Conservation (phyloP, 495 filamentous ascomycete genomes). For the Saxispiralis lemnorum region DNA sequence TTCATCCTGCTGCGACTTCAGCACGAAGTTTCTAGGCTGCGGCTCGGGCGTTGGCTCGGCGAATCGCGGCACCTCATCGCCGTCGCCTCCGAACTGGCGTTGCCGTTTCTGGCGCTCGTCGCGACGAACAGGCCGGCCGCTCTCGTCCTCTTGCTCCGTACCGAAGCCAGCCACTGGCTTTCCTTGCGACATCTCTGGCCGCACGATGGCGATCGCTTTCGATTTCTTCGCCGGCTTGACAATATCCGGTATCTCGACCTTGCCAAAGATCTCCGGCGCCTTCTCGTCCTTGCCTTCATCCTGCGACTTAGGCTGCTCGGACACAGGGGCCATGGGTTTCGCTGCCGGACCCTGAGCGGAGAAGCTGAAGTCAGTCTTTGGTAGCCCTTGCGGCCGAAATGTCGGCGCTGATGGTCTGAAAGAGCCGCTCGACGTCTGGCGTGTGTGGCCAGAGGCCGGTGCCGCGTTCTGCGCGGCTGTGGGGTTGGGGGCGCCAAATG, state of each 20-base stretch:
- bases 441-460: slow-evolving; percentile 3
- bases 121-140: slow-evolving; percentile 34
- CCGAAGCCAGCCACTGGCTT: slow-evolving; percentile 17
- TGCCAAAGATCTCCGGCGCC: slow-evolving; percentile 41
- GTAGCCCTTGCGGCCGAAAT: slow-evolving; percentile 39
- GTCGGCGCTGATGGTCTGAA: slow-evolving; percentile 22
- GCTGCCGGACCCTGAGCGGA: slow-evolving; percentile 49
- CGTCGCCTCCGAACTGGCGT: slow-evolving; percentile 39
- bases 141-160: slow-evolving; percentile 28
- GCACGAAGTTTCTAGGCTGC: slow-evolving; percentile 1
- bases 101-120: slow-evolving; percentile 55
- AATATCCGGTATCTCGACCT: slow-evolving; percentile 46
- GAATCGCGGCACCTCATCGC: slow-evolving; percentile 52
- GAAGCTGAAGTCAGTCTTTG: slow-evolving; percentile 47
- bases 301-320: slow-evolving; percentile 40
- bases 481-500: slow-evolving; percentile 18
- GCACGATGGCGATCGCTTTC: slow-evolving; percentile 68
- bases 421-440: slow-evolving; percentile 8
- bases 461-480: slow-evolving; percentile 3
- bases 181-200: slow-evolving; percentile 34
- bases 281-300: slow-evolving; percentile 3
- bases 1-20: not conserved
- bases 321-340: slow-evolving; percentile 64
- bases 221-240: slow-evolving; percentile 47
- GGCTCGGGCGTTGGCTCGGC: slow-evolving; percentile 40